phyloP scores from a whole-genome alignment of 2,329 filamentous ascomycete species.

The Alternaria sp. region DNA sequence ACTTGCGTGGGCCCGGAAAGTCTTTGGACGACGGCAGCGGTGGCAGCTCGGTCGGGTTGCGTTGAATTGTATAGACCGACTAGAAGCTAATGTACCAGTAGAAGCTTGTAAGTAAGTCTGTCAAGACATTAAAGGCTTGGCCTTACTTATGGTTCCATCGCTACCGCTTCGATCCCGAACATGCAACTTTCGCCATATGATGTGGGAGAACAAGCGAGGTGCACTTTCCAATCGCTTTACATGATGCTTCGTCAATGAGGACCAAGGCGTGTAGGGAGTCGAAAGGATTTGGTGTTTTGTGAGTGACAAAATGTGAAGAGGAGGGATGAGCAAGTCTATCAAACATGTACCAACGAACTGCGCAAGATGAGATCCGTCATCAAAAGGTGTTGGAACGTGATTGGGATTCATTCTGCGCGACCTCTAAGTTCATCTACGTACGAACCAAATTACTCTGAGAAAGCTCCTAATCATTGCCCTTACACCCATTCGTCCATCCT shows the following conservation, averaged over 20 bases:
- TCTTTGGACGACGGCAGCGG: slow-evolving; percentile 21
- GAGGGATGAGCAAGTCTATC: no score
- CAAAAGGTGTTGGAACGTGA: no score
- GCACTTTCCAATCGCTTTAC: no score
- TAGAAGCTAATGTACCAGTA: background rate
- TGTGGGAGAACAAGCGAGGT: background rate
- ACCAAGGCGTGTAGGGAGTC: no score
- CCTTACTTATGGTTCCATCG: background rate
- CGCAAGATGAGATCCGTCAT: no score
- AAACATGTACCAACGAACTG: no score
- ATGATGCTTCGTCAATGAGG: no score
- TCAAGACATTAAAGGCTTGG: background rate
- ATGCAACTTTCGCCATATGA: background rate
- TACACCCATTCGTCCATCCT: background rate
- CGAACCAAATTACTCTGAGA: no score
- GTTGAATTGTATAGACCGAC: slow-evolving; percentile 24
- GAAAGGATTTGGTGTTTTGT: no score
- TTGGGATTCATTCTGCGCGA: no score
- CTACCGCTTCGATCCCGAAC: background rate
- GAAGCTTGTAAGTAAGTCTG: background rate
- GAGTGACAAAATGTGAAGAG: no score
- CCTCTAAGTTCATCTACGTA: no score
- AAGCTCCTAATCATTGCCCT: background rate
- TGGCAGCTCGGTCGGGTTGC: slow-evolving; percentile 31
- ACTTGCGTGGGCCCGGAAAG: slow-evolving; percentile 27